A percentile compares a stretch with the other conserved stretches of the same genome.
These are phyloP conservation scores for Fusarium poae DNA, from an alignment of 2,329 filamentous ascomycete species.

Conservation along the genomic window DNA sequence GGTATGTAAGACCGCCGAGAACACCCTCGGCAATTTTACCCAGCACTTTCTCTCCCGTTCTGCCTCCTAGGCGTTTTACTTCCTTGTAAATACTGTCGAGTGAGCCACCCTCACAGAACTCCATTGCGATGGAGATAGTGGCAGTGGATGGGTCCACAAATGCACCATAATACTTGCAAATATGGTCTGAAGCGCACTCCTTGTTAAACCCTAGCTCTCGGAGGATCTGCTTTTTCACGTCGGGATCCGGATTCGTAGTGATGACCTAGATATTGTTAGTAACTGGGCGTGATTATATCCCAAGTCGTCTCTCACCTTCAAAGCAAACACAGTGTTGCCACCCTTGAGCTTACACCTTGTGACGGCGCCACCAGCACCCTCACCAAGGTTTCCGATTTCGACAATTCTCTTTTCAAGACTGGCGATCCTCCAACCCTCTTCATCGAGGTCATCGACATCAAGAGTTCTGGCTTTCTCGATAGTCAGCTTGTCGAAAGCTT, in stretches of 20 bases:
- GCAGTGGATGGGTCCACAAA: constrained; percentile 97
- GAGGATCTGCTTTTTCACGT: constrained; percentile 98
- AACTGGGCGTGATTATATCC: constrained; percentile 1
- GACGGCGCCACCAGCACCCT: constrained; percentile 95
- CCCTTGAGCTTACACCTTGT: constrained; percentile 90
- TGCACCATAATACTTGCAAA: constrained; percentile 96
- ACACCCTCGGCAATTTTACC: constrained; percentile 98
- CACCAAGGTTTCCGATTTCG: constrained; percentile 89
- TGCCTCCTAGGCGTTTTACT: constrained; percentile 92
- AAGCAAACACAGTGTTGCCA: constrained; percentile 92
- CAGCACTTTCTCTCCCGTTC: constrained; percentile 96
- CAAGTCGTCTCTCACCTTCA: constrained; percentile 77
- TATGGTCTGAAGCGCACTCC: constrained; percentile 93
- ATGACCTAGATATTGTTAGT: constrained; percentile 77
- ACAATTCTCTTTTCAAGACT: constrained; percentile 89
- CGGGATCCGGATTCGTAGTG: constrained; percentile 96
- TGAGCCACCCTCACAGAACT: constrained; percentile 97
- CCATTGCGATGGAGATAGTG: constrained; percentile 98
- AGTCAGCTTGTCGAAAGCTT: constrained; percentile 83
- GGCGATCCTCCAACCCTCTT: constrained; percentile 94
- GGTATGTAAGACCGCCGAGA: constrained; percentile 91
- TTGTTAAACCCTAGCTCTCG: constrained; percentile 98
- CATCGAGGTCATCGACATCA: constrained; percentile 94
- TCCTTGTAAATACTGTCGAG: constrained; percentile 98
- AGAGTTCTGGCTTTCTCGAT: constrained; percentile 84